Percentiles rank a stretch among this genome's conserved stretches.
phyloP scores from a whole-genome alignment of 1,284 basidiomycete genomes.

The Neotropicomus parvogracilis region DNA sequence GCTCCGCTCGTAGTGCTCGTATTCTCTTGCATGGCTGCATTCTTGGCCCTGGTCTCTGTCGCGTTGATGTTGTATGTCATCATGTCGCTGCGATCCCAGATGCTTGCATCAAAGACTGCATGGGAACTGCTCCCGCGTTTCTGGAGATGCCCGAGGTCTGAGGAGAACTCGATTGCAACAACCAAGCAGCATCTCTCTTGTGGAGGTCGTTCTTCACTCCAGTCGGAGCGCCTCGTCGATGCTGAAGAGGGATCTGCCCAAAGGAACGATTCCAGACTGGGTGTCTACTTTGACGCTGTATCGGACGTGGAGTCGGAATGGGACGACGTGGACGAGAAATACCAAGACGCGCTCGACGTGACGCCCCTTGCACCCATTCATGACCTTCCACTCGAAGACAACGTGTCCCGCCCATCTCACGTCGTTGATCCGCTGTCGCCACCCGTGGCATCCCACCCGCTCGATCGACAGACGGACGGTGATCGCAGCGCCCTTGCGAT shows the following conservation, averaged over 20 bases:
- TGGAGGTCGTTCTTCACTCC: constrained; percentile 1
- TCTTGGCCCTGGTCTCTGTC: constrained; percentile 38
- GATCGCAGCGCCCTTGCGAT: constrained; percentile 29
- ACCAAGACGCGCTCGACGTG: constrained; percentile 35
- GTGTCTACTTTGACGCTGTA: constrained; percentile 10
- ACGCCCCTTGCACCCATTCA: constrained; percentile 23
- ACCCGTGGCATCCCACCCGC: constrained; percentile 1
- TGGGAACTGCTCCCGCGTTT: constrained; percentile 37
- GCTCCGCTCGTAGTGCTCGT: constrained; percentile 32
- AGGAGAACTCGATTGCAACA: not conserved
- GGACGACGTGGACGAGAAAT: constrained; percentile 36
- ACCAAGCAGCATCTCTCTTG: constrained; percentile 1
- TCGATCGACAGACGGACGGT: constrained; percentile 9
- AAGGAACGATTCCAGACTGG: not conserved
- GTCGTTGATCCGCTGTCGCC: constrained; percentile 13
- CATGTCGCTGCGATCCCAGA: constrained; percentile 31
- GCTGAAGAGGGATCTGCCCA: constrained; percentile 5
- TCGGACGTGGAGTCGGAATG: constrained; percentile 23
- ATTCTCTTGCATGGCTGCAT: constrained; percentile 37
- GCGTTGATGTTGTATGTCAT: constrained; percentile 35
- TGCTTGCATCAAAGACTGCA: constrained; percentile 32
- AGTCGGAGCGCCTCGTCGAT: constrained; percentile 1
- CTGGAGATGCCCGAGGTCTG: constrained; percentile 24
- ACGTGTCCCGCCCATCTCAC: constrained; percentile 6
- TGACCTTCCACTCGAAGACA: constrained; percentile 19